Evolutionary conservation across 2,329 filamentous ascomycete genomes (phyloP), one percentile per base, ranked within the genome.

Genomic region (Fusarium nisikadoi): DNA sequence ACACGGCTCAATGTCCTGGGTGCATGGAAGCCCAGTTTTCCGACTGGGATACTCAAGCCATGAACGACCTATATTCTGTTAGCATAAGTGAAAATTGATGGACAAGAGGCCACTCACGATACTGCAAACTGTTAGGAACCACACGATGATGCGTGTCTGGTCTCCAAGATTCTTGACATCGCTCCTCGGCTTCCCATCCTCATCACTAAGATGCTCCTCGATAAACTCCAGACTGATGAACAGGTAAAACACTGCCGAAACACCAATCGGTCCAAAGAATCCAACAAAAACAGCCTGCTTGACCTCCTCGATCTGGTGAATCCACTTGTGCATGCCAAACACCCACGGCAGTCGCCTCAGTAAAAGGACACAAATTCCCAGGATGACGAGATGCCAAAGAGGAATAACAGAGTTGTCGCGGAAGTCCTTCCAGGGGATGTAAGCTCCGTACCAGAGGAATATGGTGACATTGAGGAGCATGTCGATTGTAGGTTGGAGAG

Each of bases 251-350:
- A 97, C 88, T 2, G 94, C 95, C 20, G 93, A 94, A 3, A 97
- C 94, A 6, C 95, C 94, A 62, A 98, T 95, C 0, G 95, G 95
- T 0, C 95, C 95, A 72, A 98, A 98, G 84, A 97, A 97, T 1
- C 95, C 95, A 12, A 96, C 93, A 77, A 97, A 97, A 0, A 93
- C 82, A 4, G 94, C 94, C 73, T 97, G 94, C 8, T 89, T 87
- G 35, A 88, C 81, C 43, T 92, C 86, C 63, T 94, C 89, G 45
- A 97, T 94, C 79, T 97, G 94, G 35, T 89, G 92, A 47, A 97
- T 95, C 65, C 88, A 87, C 74, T 88, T 92, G 78, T 95, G 92
- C 80, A 95, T 85, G 0, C 86, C 88, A 57, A 94, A 88, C 1
- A 98, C 86, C 78, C 94, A 89, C 0, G 95, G 95, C 11, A 95